phyloP scores from a whole-genome alignment of 2,329 filamentous ascomycete genomes.

The Zasmidium angulare region DNA sequence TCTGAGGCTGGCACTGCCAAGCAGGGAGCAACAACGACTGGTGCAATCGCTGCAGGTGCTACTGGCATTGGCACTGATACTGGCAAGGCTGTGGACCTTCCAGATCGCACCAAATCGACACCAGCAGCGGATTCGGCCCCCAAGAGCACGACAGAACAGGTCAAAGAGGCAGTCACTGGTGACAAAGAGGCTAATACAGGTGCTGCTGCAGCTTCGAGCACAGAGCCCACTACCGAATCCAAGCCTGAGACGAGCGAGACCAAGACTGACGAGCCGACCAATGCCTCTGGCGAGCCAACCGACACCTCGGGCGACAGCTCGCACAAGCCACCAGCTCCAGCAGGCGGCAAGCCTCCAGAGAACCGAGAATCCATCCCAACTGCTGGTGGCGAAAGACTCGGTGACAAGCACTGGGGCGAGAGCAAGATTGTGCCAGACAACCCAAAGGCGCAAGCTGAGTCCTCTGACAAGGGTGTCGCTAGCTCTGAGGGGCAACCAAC shows the following conservation, averaged over 20 bases:
- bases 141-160: not conserved
- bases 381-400: conserved; percentile 33
- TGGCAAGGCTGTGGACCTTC: not conserved
- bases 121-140: not conserved
- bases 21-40: conserved; percentile 7
- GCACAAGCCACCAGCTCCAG: conserved; percentile 15
- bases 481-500: conserved; percentile 29
- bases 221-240: conserved; percentile 4
- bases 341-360: conserved; percentile 17
- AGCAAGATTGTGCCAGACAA: conserved; percentile 34
- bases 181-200: not conserved
- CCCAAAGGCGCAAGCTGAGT: conserved; percentile 15
- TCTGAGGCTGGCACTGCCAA: conserved; percentile 6
- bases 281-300: not conserved
- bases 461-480: conserved; percentile 15
- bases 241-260: not conserved
- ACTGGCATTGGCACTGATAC: conserved; percentile 6
- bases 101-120: not conserved
- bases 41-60: conserved; percentile 12
- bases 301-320: conserved; percentile 9
- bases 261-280: conserved; percentile 3
- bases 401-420: conserved; percentile 37
- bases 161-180: not conserved
- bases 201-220: not conserved
- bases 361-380: conserved; percentile 34